Evolutionary conservation across 306 rosid species (phyloP), one percentile per base, ranked within the genome.

Genomic region (Prunus dulcis): DNA sequence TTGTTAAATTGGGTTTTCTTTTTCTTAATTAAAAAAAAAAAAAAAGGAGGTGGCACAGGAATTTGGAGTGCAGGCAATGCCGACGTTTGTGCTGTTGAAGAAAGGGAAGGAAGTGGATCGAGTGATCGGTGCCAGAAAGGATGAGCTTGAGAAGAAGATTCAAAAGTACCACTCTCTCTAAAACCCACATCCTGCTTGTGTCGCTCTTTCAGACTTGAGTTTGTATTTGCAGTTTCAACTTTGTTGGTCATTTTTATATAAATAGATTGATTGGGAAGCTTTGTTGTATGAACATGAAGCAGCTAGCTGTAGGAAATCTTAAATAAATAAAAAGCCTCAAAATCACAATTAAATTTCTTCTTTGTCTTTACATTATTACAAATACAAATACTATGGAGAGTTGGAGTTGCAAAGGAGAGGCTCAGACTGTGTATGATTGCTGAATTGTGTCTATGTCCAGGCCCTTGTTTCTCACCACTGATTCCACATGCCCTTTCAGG

Each of bases 41-140:
- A 6, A 38, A 38, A 12, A 55, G 99, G 93, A 89, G 22, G 96
- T 96, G 67, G 89, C 99, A 5, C 76, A 60, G 83, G 88, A 82
- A 56, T 92, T 84, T 71, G 23, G 74, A 49, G 97, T 95, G 76
- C 82, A 88, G 80, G 97, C 92, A 41, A 95, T 95, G 97, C 97
- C 99, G 30, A 92, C 97, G 4, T 92, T 95, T 64, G 86, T 92
- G 89, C 53, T 90, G 79, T 15, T 77, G 88, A 92, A 88, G 96
- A 76, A 64, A 50, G 97, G 97, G 80, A 85, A 85, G 73, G 96
- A 80, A 74, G 58, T 86, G 65, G 96, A 87, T 32, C 86, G 82
- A 55, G 79, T 95, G 63, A 86, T 92, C 30, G 99, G 99, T 2
- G 91, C 85, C 10, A 84, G 84, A 68, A 92, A 95, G 81, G 97